Evolutionary conservation across 129 eudicot genomes (phyloP), one percentile per base, ranked within the genome.

Genomic region (Saussurea involucrata): DNA sequence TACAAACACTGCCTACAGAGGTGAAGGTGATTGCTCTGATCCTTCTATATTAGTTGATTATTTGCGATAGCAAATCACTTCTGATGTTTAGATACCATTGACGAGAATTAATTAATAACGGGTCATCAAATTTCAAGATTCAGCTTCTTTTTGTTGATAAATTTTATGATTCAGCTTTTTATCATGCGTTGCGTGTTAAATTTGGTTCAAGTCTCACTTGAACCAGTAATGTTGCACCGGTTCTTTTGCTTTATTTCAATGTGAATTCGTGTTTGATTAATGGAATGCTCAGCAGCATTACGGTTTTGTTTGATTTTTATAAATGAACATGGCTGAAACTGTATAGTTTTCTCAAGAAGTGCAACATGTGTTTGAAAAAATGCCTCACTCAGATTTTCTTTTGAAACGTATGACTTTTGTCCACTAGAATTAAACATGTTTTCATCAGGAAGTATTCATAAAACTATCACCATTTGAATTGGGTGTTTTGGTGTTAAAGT

Each of bases 21-120:
- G 90, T 87, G 24, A 79, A 90, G 96, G 92, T 87, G 37, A 70
- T 37, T 77, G 11, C 8, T 64, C 34, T 81, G 25, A 12, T 60
- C 60, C 20, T 25, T 36, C 8, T 2, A n/a, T 79, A 5, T 55
- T 44, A 40, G 21, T 53, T 80, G 22, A 10, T 29, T 80, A 32
- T 37, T n/a, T 69, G 34, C 6, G 13, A 70, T 75, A 3, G 7
- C 11, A 24, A 61, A 32, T 72, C 33, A 46, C 33, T 37, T 70
- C 13, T 42, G 3, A 65, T 49, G 66, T n/a, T 72, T 55, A 15
- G 58, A 13, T 33, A 61, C 25, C 24, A 5, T 74, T 24, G 61
- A 20, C 64, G 63, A 75, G 37, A 28, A 75, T 40, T n/a, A 53
- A 49, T 49, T 46, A 46, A 15, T 13, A 46, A 46, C 20, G 21